Evolutionary conservation across 352 stramenopile genomes (phyloP).

Genomic region (Phytopythium litorale): DNA sequence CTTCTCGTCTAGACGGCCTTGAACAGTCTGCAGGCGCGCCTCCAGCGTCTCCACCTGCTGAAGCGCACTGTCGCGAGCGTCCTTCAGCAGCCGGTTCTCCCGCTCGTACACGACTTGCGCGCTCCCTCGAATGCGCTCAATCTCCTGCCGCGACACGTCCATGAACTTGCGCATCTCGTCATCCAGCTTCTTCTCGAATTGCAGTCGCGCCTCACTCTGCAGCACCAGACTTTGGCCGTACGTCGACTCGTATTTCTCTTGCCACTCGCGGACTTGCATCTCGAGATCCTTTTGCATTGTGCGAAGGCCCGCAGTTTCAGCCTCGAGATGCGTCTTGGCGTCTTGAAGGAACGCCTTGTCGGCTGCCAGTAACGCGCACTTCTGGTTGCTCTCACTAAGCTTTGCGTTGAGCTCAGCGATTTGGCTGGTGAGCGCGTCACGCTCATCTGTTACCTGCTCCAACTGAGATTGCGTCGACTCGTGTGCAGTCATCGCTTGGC

Average conservation of each 20-base stretch:
- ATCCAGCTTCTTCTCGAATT: conserved; percentile 69
- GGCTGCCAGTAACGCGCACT: conserved; percentile 35
- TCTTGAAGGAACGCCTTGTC: conserved; percentile 68
- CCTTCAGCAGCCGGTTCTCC: conserved; percentile 67
- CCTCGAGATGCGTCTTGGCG: conserved; percentile 50
- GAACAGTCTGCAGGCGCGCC: conserved; percentile 36
- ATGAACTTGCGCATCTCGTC: conserved; percentile 67
- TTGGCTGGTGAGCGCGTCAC: conserved; percentile 19
- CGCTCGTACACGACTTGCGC: conserved; percentile 66
- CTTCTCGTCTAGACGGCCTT: conserved; percentile 52
- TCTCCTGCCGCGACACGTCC: conserved; percentile 61
- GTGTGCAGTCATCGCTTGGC: conserved; percentile 27
- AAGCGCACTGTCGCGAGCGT: conserved; percentile 53
- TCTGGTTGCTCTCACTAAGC: conserved; percentile 31
- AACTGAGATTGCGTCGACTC: conserved; percentile 31
- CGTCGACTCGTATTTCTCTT: conserved; percentile 34
- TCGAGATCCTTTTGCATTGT: conserved; percentile 35
- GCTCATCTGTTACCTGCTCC: conserved; percentile 13
- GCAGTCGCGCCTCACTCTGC: conserved; percentile 52
- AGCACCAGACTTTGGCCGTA: conserved; percentile 32
- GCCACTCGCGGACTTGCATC: conserved; percentile 28
- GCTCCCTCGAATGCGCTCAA: conserved; percentile 62
- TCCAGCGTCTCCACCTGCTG: conserved; percentile 60
- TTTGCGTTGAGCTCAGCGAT: conserved; percentile 14
- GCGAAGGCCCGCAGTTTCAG: conserved; percentile 37